Base-by-base conservation (phyloP, 805 yeast species). In the Hemisphaericaspora nanyangensis region DNA sequence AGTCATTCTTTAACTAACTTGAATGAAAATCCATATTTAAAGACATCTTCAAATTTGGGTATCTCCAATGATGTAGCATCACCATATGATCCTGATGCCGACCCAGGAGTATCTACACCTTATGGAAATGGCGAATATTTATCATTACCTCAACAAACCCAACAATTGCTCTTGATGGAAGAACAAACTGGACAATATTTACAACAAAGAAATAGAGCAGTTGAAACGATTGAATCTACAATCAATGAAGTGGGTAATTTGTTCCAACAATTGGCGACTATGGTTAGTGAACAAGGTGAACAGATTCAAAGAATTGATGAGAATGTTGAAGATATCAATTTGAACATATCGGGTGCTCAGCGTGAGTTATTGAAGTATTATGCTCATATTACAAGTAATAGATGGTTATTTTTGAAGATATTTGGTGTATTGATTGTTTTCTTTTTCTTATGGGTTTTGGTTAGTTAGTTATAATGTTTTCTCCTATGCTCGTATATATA, bases 271-370 rank as follows among this genome's bases (percentile, higher is more conserved):
- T 72, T 93, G 51, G 96, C 98, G 5, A 84, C 95, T 1, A 91
- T 93, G 98, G 97, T 93, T 6, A 89, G 86, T 45, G 98, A 93
- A 60, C 99, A 93, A 63, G 91, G 98, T 29, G 99, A 93, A 52
- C 85, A 85, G 12, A 91, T 93, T 41, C 98, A 91, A 61, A 72
- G 98, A 55, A 93, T 93, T 47, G 99, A 93, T 63, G 86, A 81
- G 40, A 90, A 93, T 56, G 95, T 95, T 6, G 96, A 90, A 50
- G 98, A 93, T 54, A 88, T 91, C 38, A 80, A 87, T 52, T 59
- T 91, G 56, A 93, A 90, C 58, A 90, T 93, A 12, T 67, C 76
- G 19, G 98, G 98, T 1, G 99, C 99, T 0, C 98, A 93, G 59
- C 69, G 97, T 44, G 98, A 93, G 59, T 72, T 93, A 48, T 68